These are phyloP conservation scores for Camellia sinensis DNA, from an alignment of 148 eudicot species.

Conservation along the genomic window DNA sequence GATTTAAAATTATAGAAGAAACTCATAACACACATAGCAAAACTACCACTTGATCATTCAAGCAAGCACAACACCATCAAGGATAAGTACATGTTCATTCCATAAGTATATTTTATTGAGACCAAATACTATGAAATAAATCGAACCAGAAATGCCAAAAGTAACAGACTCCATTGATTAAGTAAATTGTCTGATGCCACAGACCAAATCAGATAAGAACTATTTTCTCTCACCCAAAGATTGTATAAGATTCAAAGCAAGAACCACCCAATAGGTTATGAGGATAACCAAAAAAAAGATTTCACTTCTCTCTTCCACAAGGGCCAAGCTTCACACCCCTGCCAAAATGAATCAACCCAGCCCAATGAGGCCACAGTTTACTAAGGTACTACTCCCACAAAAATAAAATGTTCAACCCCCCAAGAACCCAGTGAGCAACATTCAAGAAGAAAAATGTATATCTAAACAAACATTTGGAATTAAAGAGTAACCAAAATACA, in stretches of 20 bases:
- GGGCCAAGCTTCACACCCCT: conserved; percentile 31
- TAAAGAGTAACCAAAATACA: neutral
- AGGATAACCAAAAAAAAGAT: neutral
- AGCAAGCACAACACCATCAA: neutral
- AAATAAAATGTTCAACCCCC: neutral
- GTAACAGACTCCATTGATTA: neutral
- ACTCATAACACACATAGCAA: neutral
- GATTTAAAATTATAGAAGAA: no score
- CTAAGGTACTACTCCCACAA: neutral
- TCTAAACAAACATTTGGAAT: neutral
- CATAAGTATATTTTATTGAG: neutral
- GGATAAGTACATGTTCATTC: neutral
- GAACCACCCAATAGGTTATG: neutral
- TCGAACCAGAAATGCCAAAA: neutral
- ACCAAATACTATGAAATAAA: neutral
- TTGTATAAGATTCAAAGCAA: neutral
- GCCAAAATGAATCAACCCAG: conserved; percentile 33
- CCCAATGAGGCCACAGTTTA: conserved; percentile 22
- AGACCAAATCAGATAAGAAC: neutral
- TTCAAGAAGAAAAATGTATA: neutral
- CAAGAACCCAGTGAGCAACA: neutral
- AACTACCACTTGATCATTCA: neutral
- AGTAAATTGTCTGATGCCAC: neutral
- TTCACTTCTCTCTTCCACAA: conserved; percentile 16
- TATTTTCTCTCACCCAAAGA: neutral